These are phyloP conservation scores for Antitrichia curtipendula DNA, from an alignment of 225 moss, liverwort and hornwort genomes.

Conservation along the genomic window DNA sequence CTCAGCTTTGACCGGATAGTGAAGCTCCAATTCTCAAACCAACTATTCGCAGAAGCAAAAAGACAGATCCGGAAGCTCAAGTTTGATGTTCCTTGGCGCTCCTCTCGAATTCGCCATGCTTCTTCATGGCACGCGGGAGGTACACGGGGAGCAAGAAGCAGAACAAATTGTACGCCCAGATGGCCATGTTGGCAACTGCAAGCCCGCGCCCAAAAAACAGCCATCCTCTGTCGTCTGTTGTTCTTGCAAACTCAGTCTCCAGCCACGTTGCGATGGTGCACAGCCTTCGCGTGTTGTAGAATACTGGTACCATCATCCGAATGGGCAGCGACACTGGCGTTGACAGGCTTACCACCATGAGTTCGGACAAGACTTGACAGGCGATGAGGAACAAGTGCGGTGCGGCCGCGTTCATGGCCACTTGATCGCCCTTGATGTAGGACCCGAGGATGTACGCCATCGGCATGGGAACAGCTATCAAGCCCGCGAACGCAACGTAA, in stretches of 20 bases:
- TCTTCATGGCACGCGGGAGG: constrained; percentile 18
- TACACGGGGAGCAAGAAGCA: constrained; percentile 45
- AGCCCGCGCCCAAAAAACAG: constrained; percentile 26
- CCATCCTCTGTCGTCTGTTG: constrained; percentile 2
- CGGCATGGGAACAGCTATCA: constrained; percentile 12
- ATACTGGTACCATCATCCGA: constrained; percentile 24
- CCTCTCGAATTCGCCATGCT: constrained; percentile 24
- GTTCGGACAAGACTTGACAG: constrained; percentile 45
- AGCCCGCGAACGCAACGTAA: constrained; percentile 10
- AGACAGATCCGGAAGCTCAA: background rate
- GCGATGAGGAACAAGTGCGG: constrained; percentile 39
- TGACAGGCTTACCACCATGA: background rate
- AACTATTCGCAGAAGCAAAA: background rate
- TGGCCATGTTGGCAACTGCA: constrained; percentile 22
- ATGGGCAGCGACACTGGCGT: constrained; percentile 22
- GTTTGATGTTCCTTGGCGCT: constrained; percentile 4
- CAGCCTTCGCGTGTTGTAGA: constrained; percentile 41
- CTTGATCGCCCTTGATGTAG: constrained; percentile 28
- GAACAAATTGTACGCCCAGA: constrained; percentile 47
- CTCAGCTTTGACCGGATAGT: background rate
- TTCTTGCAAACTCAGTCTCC: constrained; percentile 6
- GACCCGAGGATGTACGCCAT: constrained; percentile 30
- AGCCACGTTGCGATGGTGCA: constrained; percentile 27
- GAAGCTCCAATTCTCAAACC: background rate
- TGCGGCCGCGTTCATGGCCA: constrained; percentile 9